Evolutionary conservation across 2,329 filamentous ascomycete genomes (phyloP), one percentile per base, ranked within the genome.

Genomic region (Atkinsonella hypoxylon): DNA sequence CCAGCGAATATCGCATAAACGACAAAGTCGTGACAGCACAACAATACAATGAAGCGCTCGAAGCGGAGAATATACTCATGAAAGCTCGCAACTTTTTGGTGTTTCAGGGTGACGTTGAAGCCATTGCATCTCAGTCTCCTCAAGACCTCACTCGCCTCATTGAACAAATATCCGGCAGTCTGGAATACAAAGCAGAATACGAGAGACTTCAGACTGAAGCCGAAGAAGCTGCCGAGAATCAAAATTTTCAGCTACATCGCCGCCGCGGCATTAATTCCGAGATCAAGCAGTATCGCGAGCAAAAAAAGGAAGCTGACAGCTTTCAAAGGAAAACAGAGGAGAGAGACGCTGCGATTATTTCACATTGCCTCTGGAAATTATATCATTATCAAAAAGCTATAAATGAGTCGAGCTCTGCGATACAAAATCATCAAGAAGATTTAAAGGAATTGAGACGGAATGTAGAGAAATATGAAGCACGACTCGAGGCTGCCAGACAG

Each of bases 81-180:
- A 97, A 95, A 68, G 93, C 93, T 34, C 82, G 93, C 57, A 98
- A 98, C 64, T 98, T 98, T 65, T 78, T 98, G 5, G 93, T 98
- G 36, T 98, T 98, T 66, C 93, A 98, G 67, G 94, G 93, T 57
- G 93, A 98, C 64, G 91, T 98, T 17, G 93, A 98, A 67, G 87
- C 89, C 22, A 96, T 98, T 62, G 94, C 93, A 2, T 89, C 89
- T 8, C 93, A 97, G 65, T 94, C 89, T 1, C 89, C 93, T 0
- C 90, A 89, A 59, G 93, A 97, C 61, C 78, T 98, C 39, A 98
- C 93, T 0, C 81, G 88, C 47, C 73, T 98, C 47, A 95, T 98
- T 51, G 93, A 98, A 70, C 93, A 97, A 67, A 97, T 98, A 55
- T 97, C 91, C 1, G 93, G 93, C 44, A 96, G 90, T 67, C 70